Percentiles rank a stretch among this genome's conserved stretches.
Conservation (phyloP, 768 basidiomycete genomes). For the Termitomyces titanicus region DNA sequence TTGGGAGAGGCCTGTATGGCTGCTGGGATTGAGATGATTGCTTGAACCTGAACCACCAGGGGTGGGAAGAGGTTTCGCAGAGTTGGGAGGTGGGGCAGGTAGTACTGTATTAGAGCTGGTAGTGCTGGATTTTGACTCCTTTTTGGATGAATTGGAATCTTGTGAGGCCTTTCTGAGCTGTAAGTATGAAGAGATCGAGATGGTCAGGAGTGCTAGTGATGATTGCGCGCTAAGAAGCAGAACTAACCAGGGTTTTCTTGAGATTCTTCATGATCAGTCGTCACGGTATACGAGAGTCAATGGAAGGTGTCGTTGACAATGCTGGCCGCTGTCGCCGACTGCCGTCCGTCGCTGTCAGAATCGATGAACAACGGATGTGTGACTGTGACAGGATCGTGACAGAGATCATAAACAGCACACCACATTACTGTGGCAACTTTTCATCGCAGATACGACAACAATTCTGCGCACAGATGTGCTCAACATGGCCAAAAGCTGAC, state of each 20-base stretch:
- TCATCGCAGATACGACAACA: neutral
- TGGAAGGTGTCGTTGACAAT: constrained; percentile 12
- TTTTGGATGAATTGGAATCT: constrained; percentile 65
- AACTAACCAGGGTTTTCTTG: constrained; percentile 74
- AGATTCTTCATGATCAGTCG: constrained; percentile 68
- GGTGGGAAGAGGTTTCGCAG: constrained; percentile 60
- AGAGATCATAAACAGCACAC: constrained; percentile 7
- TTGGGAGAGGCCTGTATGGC: constrained; percentile 35
- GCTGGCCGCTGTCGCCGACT: constrained; percentile 15
- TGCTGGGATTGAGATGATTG: constrained; percentile 34
- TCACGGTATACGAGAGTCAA: constrained; percentile 9
- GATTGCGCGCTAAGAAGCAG: constrained; percentile 14
- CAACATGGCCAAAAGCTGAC: neutral
- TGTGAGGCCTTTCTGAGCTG: constrained; percentile 71
- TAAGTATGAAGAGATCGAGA: constrained; percentile 16
- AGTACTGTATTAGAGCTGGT: constrained; percentile 32
- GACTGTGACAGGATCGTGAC: constrained; percentile 22
- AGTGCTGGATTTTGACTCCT: constrained; percentile 53
- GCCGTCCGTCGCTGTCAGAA: constrained; percentile 25
- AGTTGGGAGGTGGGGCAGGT: constrained; percentile 62
- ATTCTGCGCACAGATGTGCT: too few relatives aligned
- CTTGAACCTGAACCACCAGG: constrained; percentile 35
- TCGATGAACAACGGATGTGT: constrained; percentile 38
- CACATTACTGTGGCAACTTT: neutral
- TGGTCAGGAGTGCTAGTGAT: constrained; percentile 16